Evolutionary conservation across 331 rosid species (phyloP).

Genomic region (Acacia pycnantha): DNA sequence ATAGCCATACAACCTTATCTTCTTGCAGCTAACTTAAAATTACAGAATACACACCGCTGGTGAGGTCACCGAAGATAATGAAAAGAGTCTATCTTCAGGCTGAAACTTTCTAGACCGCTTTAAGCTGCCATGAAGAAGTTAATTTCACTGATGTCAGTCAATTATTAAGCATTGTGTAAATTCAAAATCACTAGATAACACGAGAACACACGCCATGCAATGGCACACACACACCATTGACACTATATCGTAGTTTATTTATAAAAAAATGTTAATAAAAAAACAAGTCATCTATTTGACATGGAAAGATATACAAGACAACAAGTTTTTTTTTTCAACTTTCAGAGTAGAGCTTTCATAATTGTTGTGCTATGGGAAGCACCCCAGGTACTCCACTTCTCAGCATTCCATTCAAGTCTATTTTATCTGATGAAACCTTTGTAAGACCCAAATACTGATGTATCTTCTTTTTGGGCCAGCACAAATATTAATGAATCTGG

Average conservation of each 20-base stretch:
- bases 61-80: conserved; percentile 92
- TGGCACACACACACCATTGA: background rate
- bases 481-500: background rate
- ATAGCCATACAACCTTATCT: conserved; percentile 1
- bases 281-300: conserved; percentile 5
- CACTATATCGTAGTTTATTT: background rate
- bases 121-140: conserved; percentile 63
- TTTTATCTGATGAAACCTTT: background rate
- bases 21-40: conserved; percentile 15
- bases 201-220: conserved; percentile 9
- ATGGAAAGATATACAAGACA: conserved; percentile 7
- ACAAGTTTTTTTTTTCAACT: background rate
- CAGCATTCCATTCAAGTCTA: conserved; percentile 9
- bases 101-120: conserved; percentile 98
- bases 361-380: background rate
- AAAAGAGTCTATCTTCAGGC: conserved; percentile 96
- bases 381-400: background rate
- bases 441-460: conserved; percentile 1
- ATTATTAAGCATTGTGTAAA: conserved; percentile 5
- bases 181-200: background rate
- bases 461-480: background rate
- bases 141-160: conserved; percentile 23
- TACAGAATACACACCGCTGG: conserved; percentile 67
- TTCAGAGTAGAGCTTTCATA: conserved; percentile 9
- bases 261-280: background rate